Evolutionary conservation across 164 flowering plant genomes (phyloP), one percentile per base, ranked within the genome.

Genomic region (Amborella trichopoda): DNA sequence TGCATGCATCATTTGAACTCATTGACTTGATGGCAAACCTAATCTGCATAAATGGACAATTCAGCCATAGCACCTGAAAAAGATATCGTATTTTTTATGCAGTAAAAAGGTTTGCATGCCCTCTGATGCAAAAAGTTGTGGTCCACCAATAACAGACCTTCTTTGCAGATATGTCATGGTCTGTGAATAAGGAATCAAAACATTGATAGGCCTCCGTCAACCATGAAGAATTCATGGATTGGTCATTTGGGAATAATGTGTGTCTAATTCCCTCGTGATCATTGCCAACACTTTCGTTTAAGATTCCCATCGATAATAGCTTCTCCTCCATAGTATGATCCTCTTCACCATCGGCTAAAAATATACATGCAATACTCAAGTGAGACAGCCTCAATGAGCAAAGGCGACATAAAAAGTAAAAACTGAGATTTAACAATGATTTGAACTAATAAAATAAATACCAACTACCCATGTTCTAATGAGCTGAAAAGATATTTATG

Each of bases 291-390:
- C 49, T 38, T 38, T 38, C 20, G 20, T 16, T 42, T 42, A 90
- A 70, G 36, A 90, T 56, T 27, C 89, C 88, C 49, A 73, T 46
- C 36, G 78, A 69, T 60, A 76, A 77, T 40, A 90, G 74, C 56
- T 45, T 65, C 27, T 79, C 77, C 75, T 86, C 97, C 73, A 90
- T 67, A 59, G 72, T 64, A 48, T 47, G 28, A 18, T 66, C 26
- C 41, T 23, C 65, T 40, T 58, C 10, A 20, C 65, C 72, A 28
- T 50, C 53, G 30, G n/a, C n/a, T n/a, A n/a, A n/a, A n/a, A n/a
- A n/a, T n/a, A n/a, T n/a, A n/a, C n/a, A n/a, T n/a, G n/a, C n/a
- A n/a, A n/a, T n/a, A n/a, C n/a, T n/a, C n/a, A n/a, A n/a, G n/a
- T n/a, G n/a, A n/a, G n/a, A n/a, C n/a, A n/a, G n/a, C n/a, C n/a